Evolutionary conservation across 2,329 filamentous ascomycete species (phyloP).

Genomic region (Grosmannia serpens): DNA sequence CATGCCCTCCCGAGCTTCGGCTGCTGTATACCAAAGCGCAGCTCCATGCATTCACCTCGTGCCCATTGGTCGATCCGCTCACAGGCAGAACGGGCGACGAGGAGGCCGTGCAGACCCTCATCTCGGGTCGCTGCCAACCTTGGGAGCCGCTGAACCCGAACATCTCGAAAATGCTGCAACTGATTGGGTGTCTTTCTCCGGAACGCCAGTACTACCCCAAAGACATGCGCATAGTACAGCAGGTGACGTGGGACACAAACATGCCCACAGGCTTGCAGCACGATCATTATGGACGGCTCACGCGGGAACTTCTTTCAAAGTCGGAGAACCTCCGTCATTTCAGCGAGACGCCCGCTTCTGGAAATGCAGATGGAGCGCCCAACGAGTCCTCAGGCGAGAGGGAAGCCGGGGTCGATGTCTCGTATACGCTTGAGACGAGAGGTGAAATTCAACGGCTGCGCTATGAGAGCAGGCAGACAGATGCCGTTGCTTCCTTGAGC

Average conservation of each 20-base stretch:
- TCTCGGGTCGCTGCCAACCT: slow-evolving; percentile 37
- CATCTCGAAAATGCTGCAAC: slow-evolving; percentile 6
- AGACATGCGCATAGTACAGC: slow-evolving; percentile 22
- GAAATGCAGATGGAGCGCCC: not conserved
- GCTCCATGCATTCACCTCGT: slow-evolving; percentile 50
- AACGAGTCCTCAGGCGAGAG: not conserved
- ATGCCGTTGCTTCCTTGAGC: not conserved
- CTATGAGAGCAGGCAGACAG: slow-evolving; percentile 2
- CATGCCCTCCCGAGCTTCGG: slow-evolving; percentile 43
- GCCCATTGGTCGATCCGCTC: slow-evolving; percentile 42
- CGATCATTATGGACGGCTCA: slow-evolving; percentile 22
- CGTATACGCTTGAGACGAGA: not conserved
- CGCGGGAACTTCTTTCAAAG: slow-evolving; percentile 17
- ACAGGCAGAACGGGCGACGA: slow-evolving; percentile 50
- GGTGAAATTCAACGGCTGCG: slow-evolving; percentile 8
- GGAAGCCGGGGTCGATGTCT: too few species aligned
- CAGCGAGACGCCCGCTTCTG: not conserved
- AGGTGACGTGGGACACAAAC: slow-evolving; percentile 19
- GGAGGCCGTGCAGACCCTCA: slow-evolving; percentile 40
- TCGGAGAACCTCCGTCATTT: slow-evolving; percentile 19
- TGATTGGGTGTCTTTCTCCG: slow-evolving; percentile 19
- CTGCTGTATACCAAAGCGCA: slow-evolving; percentile 45
- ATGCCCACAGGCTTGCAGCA: slow-evolving; percentile 25
- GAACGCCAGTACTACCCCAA: slow-evolving; percentile 25
- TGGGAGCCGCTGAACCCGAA: slow-evolving; percentile 25